Base-by-base conservation (phyloP, 2,329 filamentous ascomycete genomes). In the Colletotrichum tofieldiae region DNA sequence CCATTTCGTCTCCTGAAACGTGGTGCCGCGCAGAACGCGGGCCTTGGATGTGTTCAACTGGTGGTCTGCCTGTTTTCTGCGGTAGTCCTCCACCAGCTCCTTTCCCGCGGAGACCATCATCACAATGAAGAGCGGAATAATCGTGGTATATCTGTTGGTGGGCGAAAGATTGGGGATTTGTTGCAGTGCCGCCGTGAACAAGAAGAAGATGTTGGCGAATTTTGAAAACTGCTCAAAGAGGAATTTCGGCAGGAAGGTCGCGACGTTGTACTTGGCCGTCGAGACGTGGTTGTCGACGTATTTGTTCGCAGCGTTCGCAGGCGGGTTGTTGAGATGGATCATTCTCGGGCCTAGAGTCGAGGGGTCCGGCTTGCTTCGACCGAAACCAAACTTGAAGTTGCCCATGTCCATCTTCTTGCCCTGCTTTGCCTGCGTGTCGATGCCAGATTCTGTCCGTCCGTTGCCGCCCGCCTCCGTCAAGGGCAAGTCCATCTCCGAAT, bases 181-280 rank as follows among this genome's bases (percentile, higher is more conserved):
- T 85, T 99, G 96, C 56, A 99, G 86, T 51, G 91, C 92, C 20
- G 96, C 95, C 47, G 96, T 99, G 83, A 99, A 98, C 81, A 99
- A 90, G 93, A 99, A 99, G 87, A 99, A 99, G 79, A 99, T 84
- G 84, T 99, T 99, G 86, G 96, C 96, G 83, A 98, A 98, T 86
- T 98, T 99, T 73, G 95, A 98, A 84, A 99, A 99, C 81, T 99
- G 96, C 82, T 99, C 96, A 82, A 96, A 95, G 68, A 99, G 87
- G 84, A 99, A 99, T 83, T 99, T 99, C 62, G 96, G 96, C 23
- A 98, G 81, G 82, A 99, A 99, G 26, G 95, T 98, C 66, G 94
- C 88, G 79, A 94, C 78, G 82, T 98, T 99, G 89, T 99, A 99
- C 84, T 99, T 99, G 75, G 96, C 93, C 7, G 96, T 99, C 52